phyloP scores from a whole-genome alignment of 2,329 filamentous ascomycete genomes.

The Penicillium sp. region DNA sequence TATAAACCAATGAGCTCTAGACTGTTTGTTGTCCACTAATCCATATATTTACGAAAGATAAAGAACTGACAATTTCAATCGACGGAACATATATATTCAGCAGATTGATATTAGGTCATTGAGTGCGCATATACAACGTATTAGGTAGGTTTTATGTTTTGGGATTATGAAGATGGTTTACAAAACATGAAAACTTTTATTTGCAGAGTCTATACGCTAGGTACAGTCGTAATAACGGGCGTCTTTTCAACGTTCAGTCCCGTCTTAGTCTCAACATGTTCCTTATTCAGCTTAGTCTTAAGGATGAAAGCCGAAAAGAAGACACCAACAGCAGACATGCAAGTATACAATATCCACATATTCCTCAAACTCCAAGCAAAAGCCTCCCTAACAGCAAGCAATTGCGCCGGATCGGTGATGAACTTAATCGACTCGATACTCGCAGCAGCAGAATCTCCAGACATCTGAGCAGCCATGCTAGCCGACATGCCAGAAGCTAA shows the following conservation, averaged over 20 bases:
- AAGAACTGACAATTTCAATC: too few relatives aligned
- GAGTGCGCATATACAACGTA: too few relatives aligned
- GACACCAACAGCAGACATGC: slow-evolving; percentile 43
- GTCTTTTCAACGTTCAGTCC: slow-evolving; percentile 38
- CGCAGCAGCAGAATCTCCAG: slow-evolving; percentile 48
- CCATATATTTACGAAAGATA: too few relatives aligned
- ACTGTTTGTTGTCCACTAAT: too few relatives aligned
- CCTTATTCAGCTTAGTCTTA: slow-evolving; percentile 47
- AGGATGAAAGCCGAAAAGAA: slow-evolving; percentile 47
- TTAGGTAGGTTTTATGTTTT: too few relatives aligned
- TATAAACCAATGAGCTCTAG: too few relatives aligned
- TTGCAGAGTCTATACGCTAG: neutral
- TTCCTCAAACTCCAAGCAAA: slow-evolving; percentile 52
- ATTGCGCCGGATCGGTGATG: slow-evolving; percentile 41
- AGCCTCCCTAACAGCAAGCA: slow-evolving; percentile 44
- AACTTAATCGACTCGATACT: slow-evolving; percentile 46
- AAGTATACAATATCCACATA: slow-evolving; percentile 52
- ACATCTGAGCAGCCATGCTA: slow-evolving; percentile 29
- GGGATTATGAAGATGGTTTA: too few relatives aligned
- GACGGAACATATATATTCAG: too few relatives aligned
- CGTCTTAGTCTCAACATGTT: slow-evolving; percentile 54
- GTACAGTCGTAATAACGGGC: slow-evolving; percentile 9
- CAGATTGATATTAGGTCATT: too few relatives aligned
- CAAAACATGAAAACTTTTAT: too few relatives aligned
- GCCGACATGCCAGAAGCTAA: slow-evolving; percentile 50